Evolutionary conservation across 2,329 filamentous ascomycete genomes (phyloP).

Genomic region (Alternaria arborescens): DNA sequence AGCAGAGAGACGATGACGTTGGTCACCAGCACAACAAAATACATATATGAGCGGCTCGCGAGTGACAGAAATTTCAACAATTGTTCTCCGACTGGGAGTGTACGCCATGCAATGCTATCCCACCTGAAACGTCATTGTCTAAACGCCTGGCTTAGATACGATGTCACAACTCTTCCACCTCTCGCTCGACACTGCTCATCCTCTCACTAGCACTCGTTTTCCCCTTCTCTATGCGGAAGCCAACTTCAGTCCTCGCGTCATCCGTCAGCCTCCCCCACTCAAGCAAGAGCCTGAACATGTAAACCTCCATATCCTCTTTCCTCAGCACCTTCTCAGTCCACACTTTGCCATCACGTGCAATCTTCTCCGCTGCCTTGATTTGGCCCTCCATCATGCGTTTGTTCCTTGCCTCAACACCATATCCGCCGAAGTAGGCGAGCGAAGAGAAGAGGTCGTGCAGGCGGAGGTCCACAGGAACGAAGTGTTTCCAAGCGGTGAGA

Average conservation of each 20-base stretch:
- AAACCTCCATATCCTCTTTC: conserved; percentile 75
- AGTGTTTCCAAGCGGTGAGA: conserved; percentile 79
- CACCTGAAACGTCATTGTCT: background rate
- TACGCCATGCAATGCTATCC: conserved; percentile 13
- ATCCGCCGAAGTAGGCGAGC: conserved; percentile 71
- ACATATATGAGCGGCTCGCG: accelerated
- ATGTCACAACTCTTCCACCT: background rate
- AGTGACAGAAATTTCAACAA: background rate
- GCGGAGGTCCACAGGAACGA: conserved; percentile 77
- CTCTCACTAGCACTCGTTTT: conserved; percentile 4
- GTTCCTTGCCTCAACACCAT: conserved; percentile 33
- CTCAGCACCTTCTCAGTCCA: conserved; percentile 48
- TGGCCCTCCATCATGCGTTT: conserved; percentile 39
- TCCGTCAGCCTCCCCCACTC: conserved; percentile 66
- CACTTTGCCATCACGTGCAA: conserved; percentile 44
- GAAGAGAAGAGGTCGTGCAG: conserved; percentile 78
- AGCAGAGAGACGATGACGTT: background rate
- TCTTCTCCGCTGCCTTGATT: conserved; percentile 41
- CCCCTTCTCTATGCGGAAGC: conserved; percentile 39
- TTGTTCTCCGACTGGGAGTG: background rate
- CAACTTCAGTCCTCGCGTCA: conserved; percentile 46
- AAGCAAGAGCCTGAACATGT: conserved; percentile 78
- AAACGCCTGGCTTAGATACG: background rate
- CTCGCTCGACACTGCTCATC: conserved; percentile 5
- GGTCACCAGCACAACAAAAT: background rate